Base-by-base conservation (phyloP, 768 basidiomycete genomes). In the Leccinum subtestaceum region DNA sequence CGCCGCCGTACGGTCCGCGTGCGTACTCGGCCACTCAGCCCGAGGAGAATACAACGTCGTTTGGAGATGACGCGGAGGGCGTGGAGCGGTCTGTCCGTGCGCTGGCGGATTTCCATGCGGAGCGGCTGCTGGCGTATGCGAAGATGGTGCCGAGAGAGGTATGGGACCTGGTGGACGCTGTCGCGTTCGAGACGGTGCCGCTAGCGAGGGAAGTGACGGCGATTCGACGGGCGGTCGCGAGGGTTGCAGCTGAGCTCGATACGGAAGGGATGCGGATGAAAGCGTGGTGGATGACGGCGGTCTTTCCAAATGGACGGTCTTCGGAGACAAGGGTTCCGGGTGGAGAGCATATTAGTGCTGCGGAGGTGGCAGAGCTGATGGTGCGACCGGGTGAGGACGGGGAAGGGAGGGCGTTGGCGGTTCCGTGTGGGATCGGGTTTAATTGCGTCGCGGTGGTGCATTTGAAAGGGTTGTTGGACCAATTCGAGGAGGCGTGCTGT, bases 131-230 rank as follows among this genome's bases (percentile, higher is more conserved):
- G 45, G 73, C 83, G 3, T 87, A 84, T 66, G 77, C 82, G 11
- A 17, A 71, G 7, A 77, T 87, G 58, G 56, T 66, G 5, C n/a
- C 43, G 43, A 8, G n/a, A 11, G 73, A 76, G 29, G 70, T 75
- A 1, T 93, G 89, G 89, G 61, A 69, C 38, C 66, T 67, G 11
- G 73, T 93, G 55, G 85, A 88, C 56, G 81, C 77, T 59, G 63
- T 93, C 52, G 87, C 86, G 11, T 93, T 93, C 68, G 92, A 93
- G 77, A 93, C 90, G 0, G 74, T 93, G 4, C 89, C 91, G 0
- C 75, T 91, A 3, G 67, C 79, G 8, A 74, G 84, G 36, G 92
- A 93, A 69, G 77, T 88, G 4, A 69, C 69, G 21, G 88, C 87
- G 13, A 85, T 93, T 61, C 76, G 88, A 52, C 73, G 72, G 11